These are phyloP conservation scores for Phytopythium chamaehyphon DNA, from an alignment of 352 stramenopile genomes.

Conservation along the genomic window DNA sequence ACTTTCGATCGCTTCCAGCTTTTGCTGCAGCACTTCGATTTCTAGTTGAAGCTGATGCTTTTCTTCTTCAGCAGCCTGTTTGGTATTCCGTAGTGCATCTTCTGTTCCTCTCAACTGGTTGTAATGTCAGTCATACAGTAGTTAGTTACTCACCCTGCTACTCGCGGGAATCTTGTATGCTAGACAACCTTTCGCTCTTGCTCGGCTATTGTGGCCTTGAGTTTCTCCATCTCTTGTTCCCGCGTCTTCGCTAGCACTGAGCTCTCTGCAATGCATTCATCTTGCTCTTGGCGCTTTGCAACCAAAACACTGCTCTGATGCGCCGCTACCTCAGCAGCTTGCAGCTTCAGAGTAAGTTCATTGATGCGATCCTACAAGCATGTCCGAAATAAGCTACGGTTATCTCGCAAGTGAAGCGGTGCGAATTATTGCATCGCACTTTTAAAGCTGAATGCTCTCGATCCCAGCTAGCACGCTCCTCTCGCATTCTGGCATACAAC, in stretches of 20 bases:
- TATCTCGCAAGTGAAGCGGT: no score
- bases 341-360: slow-evolving; percentile 51
- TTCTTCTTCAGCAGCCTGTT: slow-evolving; percentile 43
- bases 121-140: no score
- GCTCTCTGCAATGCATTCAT: slow-evolving; percentile 15
- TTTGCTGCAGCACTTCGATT: slow-evolving; percentile 36
- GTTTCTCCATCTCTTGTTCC: slow-evolving; percentile 51
- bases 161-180: no score
- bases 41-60: slow-evolving; percentile 49
- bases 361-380: slow-evolving; percentile 32
- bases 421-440: slow-evolving; percentile 16
- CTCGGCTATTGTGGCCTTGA: slow-evolving; percentile 24
- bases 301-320: slow-evolving; percentile 20
- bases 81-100: slow-evolving; percentile 28
- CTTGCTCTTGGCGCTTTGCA: slow-evolving; percentile 14
- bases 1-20: slow-evolving; percentile 40
- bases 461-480: slow-evolving; percentile 52
- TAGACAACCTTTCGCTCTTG: slow-evolving; percentile 62
- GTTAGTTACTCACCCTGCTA: no score
- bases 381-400: neutral
- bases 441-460: slow-evolving; percentile 42
- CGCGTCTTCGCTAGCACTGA: slow-evolving; percentile 28
- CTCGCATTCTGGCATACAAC: slow-evolving; percentile 31
- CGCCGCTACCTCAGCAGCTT: slow-evolving; percentile 39
- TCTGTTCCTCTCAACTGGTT: slow-evolving; percentile 39